A percentile compares a stretch with the other conserved stretches of the same genome.
Evolutionary conservation across 306 rosid genomes (phyloP).

Genomic region (Vigna unguiculata): DNA sequence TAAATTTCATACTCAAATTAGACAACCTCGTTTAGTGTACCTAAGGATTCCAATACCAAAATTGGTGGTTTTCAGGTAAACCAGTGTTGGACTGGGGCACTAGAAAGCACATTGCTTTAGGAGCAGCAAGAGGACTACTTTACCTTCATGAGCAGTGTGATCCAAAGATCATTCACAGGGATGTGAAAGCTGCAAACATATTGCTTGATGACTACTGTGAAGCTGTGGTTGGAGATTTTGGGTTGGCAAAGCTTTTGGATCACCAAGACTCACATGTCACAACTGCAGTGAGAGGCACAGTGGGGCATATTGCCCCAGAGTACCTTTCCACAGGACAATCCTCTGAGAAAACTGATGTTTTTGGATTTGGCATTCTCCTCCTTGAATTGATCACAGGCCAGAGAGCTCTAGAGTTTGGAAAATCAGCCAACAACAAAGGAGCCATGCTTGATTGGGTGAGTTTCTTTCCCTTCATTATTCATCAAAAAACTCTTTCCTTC

Average conservation of each 20-base stretch:
- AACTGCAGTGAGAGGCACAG: constrained; percentile 62
- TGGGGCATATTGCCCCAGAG: constrained; percentile 61
- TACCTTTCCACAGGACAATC: constrained; percentile 62
- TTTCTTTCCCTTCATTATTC: not conserved
- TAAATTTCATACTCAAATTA: constrained; percentile 26
- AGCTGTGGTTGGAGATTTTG: constrained; percentile 64
- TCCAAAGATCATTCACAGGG: constrained; percentile 62
- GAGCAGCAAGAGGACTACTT: constrained; percentile 59
- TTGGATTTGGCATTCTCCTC: constrained; percentile 62
- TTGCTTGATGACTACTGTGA: constrained; percentile 60
- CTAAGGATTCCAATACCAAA: constrained; percentile 10
- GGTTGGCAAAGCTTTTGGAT: constrained; percentile 60
- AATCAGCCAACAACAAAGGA: constrained; percentile 57
- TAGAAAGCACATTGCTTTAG: constrained; percentile 59
- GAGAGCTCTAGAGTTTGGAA: constrained; percentile 62
- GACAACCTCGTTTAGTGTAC: not conserved
- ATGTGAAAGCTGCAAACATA: constrained; percentile 62
- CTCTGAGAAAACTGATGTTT: constrained; percentile 61
- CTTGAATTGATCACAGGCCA: constrained; percentile 59
- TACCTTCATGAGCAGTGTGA: constrained; percentile 64
- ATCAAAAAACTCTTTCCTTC: not conserved
- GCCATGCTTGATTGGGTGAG: constrained; percentile 65
- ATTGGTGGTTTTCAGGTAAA: constrained; percentile 48
- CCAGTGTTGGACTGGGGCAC: constrained; percentile 60
- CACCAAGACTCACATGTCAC: constrained; percentile 66